Conservation (phyloP, 2,329 filamentous ascomycete species). For the Phaeoacremonium minimum region DNA sequence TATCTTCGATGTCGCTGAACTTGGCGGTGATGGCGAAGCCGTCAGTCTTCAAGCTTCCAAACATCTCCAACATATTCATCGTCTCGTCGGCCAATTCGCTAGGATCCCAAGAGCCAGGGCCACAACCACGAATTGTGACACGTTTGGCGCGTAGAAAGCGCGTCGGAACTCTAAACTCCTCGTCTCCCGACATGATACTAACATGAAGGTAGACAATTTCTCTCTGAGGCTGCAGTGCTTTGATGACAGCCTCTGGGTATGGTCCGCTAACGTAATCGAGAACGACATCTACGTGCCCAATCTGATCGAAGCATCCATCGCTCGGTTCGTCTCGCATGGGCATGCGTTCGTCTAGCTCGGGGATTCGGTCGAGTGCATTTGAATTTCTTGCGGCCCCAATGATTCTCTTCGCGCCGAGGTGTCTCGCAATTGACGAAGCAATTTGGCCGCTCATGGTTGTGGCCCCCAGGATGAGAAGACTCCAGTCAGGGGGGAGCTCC, state of each 20-base stretch:
- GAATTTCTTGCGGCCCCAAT: slow-evolving; percentile 47
- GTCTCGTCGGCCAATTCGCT: slow-evolving; percentile 22
- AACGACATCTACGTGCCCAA: slow-evolving; percentile 45
- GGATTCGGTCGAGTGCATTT: slow-evolving; percentile 32
- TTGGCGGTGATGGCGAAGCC: not conserved
- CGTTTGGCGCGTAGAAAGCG: slow-evolving; percentile 41
- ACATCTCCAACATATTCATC: slow-evolving; percentile 19
- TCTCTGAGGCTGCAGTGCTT: slow-evolving; percentile 29
- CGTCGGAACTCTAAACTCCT: slow-evolving; percentile 32
- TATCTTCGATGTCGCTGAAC: not conserved
- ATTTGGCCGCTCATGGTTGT: slow-evolving; percentile 47
- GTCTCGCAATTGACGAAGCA: slow-evolving; percentile 41
- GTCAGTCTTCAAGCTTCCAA: slow-evolving; percentile 21
- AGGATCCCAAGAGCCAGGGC: slow-evolving; percentile 35
- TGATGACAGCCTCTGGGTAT: slow-evolving; percentile 33
- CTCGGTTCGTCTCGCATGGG: slow-evolving; percentile 31
- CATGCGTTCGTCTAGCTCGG: slow-evolving; percentile 38
- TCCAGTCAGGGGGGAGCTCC: slow-evolving; percentile 34
- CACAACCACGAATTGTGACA: slow-evolving; percentile 40
- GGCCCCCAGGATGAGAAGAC: slow-evolving; percentile 45
- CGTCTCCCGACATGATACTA: slow-evolving; percentile 33
- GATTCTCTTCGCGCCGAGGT: slow-evolving; percentile 43
- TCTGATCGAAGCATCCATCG: slow-evolving; percentile 33
- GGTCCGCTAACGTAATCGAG: slow-evolving; percentile 54
- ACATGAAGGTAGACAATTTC: slow-evolving; percentile 49